A percentile compares a stretch with the other conserved stretches of the same genome.
These are phyloP conservation scores for Aspergillus ochraceoroseus DNA, from an alignment of 2,329 filamentous ascomycete species.

Conservation along the genomic window DNA sequence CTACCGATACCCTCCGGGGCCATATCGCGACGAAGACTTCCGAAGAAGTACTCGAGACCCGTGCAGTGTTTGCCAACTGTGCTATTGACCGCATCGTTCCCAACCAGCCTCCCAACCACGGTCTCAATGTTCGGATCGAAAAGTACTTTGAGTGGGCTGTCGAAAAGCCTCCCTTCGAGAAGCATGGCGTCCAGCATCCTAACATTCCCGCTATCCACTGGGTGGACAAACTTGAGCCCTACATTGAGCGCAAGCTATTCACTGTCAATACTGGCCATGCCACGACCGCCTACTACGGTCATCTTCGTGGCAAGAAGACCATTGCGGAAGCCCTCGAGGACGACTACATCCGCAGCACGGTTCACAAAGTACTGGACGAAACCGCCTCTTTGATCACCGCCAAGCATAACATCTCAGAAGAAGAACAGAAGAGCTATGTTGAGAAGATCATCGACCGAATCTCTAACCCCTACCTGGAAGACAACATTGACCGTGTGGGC, in stretches of 20 bases:
- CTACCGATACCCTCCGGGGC: slow-evolving; percentile 78
- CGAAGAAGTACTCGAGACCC: slow-evolving; percentile 60
- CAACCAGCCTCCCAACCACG: slow-evolving; percentile 72
- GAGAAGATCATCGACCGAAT: slow-evolving; percentile 89
- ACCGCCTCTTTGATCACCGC: slow-evolving; percentile 78
- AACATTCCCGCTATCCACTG: slow-evolving; percentile 84
- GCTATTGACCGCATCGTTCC: slow-evolving; percentile 98
- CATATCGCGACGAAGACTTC: slow-evolving; percentile 77
- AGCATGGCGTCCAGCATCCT: slow-evolving; percentile 57
- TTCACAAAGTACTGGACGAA: slow-evolving; percentile 74
- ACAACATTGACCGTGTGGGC: slow-evolving; percentile 90
- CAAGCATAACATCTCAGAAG: slow-evolving; percentile 73
- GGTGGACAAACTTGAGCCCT: slow-evolving; percentile 85
- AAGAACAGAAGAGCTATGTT: slow-evolving; percentile 81
- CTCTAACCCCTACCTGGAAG: slow-evolving; percentile 86
- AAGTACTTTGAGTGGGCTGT: slow-evolving; percentile 99
- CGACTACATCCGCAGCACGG: slow-evolving; percentile 70
- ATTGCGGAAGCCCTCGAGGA: slow-evolving; percentile 87
- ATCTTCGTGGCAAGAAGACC: slow-evolving; percentile 77
- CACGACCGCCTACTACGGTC: slow-evolving; percentile 90
- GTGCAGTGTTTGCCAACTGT: slow-evolving; percentile 91
- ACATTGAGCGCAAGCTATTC: slow-evolving; percentile 98
- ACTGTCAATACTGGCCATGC: slow-evolving; percentile 98
- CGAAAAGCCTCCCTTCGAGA: slow-evolving; percentile 76
- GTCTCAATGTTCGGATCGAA: slow-evolving; percentile 90